Evolutionary conservation across 345 rosid genomes (phyloP).

Genomic region (Dovyalis caffra): DNA sequence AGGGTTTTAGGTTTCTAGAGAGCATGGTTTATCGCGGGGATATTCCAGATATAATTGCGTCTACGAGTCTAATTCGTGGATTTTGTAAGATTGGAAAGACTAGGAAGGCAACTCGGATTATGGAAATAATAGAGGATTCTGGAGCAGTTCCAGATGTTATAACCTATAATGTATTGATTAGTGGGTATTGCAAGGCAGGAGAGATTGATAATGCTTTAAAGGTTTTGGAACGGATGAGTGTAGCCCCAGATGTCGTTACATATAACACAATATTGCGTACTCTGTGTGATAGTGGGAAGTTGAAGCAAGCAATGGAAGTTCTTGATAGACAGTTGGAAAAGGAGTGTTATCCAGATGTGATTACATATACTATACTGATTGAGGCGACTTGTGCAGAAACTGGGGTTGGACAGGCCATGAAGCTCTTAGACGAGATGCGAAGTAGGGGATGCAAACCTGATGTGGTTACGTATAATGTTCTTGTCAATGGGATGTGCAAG

Average conservation of each 20-base stretch:
- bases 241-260: conserved; percentile 81
- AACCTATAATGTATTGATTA: conserved; percentile 74
- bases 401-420: conserved; percentile 83
- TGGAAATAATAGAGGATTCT: conserved; percentile 77
- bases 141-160: conserved; percentile 77
- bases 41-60: conserved; percentile 63
- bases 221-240: conserved; percentile 67
- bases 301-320: conserved; percentile 79
- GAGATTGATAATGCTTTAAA: conserved; percentile 64
- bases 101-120: conserved; percentile 57
- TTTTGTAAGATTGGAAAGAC: conserved; percentile 74
- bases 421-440: conserved; percentile 88
- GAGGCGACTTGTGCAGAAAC: conserved; percentile 81
- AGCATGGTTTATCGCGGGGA: conserved; percentile 73
- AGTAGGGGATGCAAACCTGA: conserved; percentile 76
- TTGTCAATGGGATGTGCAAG: conserved; percentile 81
- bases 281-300: conserved; percentile 70
- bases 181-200: no score
- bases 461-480: conserved; percentile 77
- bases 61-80: conserved; percentile 77
- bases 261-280: conserved; percentile 74
- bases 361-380: conserved; percentile 77
- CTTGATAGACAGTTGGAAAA: conserved; percentile 55
- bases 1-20: conserved; percentile 68
- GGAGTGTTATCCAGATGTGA: conserved; percentile 71